Evolutionary conservation across 805 yeast species (phyloP), one percentile per base, ranked within the genome.

Genomic region (Sugiyamaella chiloensis): DNA sequence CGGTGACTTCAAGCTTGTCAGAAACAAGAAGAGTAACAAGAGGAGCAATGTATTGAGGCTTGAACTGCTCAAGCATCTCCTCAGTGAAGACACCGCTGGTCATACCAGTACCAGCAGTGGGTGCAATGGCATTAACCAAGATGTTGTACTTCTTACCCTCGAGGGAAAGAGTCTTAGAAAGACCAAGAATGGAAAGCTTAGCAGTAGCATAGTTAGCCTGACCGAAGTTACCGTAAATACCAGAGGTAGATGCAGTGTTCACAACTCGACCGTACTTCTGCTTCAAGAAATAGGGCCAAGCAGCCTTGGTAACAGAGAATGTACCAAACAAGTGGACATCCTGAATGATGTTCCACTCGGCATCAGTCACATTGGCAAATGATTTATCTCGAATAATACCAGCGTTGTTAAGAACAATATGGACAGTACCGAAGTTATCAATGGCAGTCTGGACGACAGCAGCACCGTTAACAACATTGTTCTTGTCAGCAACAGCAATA

Each of bases 91-190:
- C 82, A 4, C 96, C 85, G 61, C 80, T 78, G 24, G 99, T 91
- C 99, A 91, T 91, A 49, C 95, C 90, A 37, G 99, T 91, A 62
- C 91, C 97, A 24, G 98, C 98, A 65, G 91, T 96, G 46, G 99
- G 99, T 23, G 99, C 98, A 65, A 89, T 82, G 30, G 81, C 79
- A 63, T 90, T 87, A 48, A 81, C 90, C 60, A 75, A 73, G 57
- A 91, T 88, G 62, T 83, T 80, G 60, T 73, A 64, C 66, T 79
- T 87, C 51, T 81, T 81, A 61, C 99, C 99, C 72, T 91, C 99
- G 55, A 87, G 75, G 24, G 98, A 96, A 54, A 88, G 68, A 36
- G 97, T 84, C 67, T 79, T 81, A 34, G 96, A 78, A 58, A 91
- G 77, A 14, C 96, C 96, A 42, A 89, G 69, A 54, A 91, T 80